Conservation (phyloP, 805 yeast species). For the Schwanniomyces polymorphus region DNA sequence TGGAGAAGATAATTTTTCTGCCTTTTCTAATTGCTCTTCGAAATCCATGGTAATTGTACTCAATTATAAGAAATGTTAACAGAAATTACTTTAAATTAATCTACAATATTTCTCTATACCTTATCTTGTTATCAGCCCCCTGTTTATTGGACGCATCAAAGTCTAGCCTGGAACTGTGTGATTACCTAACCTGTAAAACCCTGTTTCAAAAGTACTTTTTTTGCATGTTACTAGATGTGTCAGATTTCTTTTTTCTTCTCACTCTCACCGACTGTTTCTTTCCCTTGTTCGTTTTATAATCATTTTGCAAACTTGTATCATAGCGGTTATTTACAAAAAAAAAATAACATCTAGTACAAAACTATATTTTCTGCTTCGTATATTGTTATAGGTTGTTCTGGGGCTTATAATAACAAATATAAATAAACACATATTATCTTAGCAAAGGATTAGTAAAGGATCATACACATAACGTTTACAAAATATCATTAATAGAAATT, state of each 20-base stretch:
- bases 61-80: neutral
- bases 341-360: neutral
- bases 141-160: neutral
- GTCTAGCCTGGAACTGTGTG: neutral
- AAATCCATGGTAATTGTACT: conserved; percentile 38
- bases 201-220: neutral
- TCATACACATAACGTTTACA: neutral
- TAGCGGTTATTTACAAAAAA: conserved; percentile 1
- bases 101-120: neutral
- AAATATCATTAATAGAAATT: neutral
- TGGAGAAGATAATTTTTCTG: conserved; percentile 47
- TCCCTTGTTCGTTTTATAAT: neutral
- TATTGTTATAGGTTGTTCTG: neutral
- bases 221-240: neutral
- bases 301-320: neutral
- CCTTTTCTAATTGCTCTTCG: conserved; percentile 54
- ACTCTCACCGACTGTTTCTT: neutral
- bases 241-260: neutral
- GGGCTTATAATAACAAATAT: neutral
- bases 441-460: neutral
- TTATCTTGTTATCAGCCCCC: neutral
- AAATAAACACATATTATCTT: neutral
- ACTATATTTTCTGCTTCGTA: neutral
- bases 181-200: neutral
- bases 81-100: neutral